A percentile compares a stretch with the other conserved stretches of the same genome.
phyloP scores from a whole-genome alignment of 2,329 filamentous ascomycete species.

The Aspergillus phoenicis region DNA sequence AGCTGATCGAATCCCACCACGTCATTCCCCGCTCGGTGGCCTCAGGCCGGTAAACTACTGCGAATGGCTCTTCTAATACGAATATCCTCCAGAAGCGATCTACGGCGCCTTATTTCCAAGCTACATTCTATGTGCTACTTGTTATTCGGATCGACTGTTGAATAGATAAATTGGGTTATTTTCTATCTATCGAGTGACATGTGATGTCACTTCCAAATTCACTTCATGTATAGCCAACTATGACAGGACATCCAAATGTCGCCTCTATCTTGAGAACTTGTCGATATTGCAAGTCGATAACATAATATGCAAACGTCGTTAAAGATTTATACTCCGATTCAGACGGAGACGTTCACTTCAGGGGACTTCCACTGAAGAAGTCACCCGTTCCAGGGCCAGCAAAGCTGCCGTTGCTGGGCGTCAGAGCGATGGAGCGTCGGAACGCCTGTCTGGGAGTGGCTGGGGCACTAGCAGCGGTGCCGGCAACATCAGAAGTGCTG shows the following conservation, averaged over 20 bases:
- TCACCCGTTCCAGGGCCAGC: slow-evolving; percentile 39
- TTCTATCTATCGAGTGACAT: not conserved
- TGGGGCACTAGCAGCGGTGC: slow-evolving; percentile 36
- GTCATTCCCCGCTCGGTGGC: slow-evolving; percentile 35
- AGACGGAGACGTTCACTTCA: slow-evolving; percentile 31
- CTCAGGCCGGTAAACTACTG: not conserved
- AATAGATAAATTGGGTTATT: not conserved
- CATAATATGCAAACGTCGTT: slow-evolving; percentile 3
- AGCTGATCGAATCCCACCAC: slow-evolving; percentile 25
- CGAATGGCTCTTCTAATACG: not conserved
- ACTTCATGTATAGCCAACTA: not conserved
- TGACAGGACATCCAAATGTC: not conserved
- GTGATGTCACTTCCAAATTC: not conserved
- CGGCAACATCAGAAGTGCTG: slow-evolving; percentile 39
- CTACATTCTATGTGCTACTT: not conserved
- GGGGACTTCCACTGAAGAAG: slow-evolving; percentile 44
- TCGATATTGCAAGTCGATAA: not conserved
- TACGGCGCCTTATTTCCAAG: not conserved
- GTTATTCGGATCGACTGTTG: too few species aligned
- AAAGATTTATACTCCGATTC: not conserved
- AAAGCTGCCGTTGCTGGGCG: slow-evolving; percentile 47
- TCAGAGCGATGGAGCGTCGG: slow-evolving; percentile 45
- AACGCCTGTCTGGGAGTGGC: slow-evolving; percentile 47
- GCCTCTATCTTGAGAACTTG: not conserved
- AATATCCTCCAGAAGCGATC: not conserved